Evolutionary conservation across 768 basidiomycete genomes (phyloP).

Genomic region (Xerocomus spinulosus): DNA sequence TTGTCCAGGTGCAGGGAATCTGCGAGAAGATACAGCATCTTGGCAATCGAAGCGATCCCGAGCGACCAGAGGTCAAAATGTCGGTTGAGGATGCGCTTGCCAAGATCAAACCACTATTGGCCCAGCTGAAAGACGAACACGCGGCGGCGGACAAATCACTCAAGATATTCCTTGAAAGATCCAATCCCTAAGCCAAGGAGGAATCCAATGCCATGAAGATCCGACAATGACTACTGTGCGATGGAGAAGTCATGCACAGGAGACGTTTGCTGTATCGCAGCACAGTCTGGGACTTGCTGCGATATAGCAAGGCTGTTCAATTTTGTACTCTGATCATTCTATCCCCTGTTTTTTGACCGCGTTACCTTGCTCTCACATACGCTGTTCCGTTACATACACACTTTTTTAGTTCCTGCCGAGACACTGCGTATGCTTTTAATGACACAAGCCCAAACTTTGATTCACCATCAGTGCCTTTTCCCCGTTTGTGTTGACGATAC

Average conservation of each 20-base stretch:
- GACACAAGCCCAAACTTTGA: conserved; percentile 16
- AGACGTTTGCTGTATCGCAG: conserved; percentile 14
- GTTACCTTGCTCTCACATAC: conserved; percentile 16
- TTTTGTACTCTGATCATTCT: conserved; percentile 22
- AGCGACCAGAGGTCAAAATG: conserved; percentile 42
- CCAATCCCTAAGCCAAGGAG: conserved; percentile 1
- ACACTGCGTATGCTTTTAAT: conserved; percentile 26
- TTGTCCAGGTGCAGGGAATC: conserved; percentile 70
- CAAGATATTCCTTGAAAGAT: conserved; percentile 33
- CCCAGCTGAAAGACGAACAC: conserved; percentile 64
- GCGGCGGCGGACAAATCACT: conserved; percentile 64
- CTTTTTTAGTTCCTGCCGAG: conserved; percentile 21
- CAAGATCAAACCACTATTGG: conserved; percentile 53
- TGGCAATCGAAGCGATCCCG: conserved; percentile 51
- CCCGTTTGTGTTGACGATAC: conserved; percentile 5
- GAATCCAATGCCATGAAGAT: conserved; percentile 1
- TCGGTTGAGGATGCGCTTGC: conserved; percentile 48
- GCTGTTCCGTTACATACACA: conserved; percentile 19
- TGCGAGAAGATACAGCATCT: conserved; percentile 93
- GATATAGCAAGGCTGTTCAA: conserved; percentile 18
- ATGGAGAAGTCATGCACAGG: conserved; percentile 8
- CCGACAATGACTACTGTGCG: conserved; percentile 11
- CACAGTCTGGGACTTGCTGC: conserved; percentile 16
- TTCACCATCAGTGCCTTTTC: conserved; percentile 4
- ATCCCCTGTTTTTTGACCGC: conserved; percentile 14